Conservation (phyloP, 1,284 basidiomycete species). For the Ustilago crameri region DNA sequence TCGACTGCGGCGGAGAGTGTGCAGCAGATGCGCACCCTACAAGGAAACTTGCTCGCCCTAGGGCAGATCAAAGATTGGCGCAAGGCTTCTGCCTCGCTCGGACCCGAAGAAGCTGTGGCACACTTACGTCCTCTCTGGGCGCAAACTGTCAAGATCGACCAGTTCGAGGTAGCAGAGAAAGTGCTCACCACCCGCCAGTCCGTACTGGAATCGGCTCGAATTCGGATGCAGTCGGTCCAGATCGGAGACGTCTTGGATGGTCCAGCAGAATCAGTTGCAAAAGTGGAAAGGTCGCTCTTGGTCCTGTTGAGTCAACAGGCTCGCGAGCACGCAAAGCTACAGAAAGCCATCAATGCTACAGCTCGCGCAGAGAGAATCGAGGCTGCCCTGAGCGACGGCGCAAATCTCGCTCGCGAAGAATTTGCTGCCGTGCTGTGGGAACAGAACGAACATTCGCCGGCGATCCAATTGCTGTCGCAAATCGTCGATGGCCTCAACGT, state of each 20-base stretch:
- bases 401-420: constrained; percentile 76
- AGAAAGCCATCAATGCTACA: constrained; percentile 87
- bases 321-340: constrained; percentile 76
- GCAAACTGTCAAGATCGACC: constrained; percentile 3
- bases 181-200: constrained; percentile 85
- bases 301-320: constrained; percentile 80
- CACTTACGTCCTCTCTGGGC: constrained; percentile 28
- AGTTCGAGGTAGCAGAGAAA: constrained; percentile 78
- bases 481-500: constrained; percentile 39
- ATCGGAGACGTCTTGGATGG: constrained; percentile 78
- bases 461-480: constrained; percentile 79
- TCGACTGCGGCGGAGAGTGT: constrained; percentile 38
- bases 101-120: constrained; percentile 36
- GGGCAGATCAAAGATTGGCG: constrained; percentile 46
- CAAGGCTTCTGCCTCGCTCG: constrained; percentile 15
- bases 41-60: constrained; percentile 47
- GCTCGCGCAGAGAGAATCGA: constrained; percentile 77
- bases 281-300: constrained; percentile 78
- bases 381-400: constrained; percentile 56
- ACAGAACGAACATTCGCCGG: constrained; percentile 83
- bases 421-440: constrained; percentile 90
- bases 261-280: constrained; percentile 72
- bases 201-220: constrained; percentile 77
- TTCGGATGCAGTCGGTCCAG: constrained; percentile 76
- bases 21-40: constrained; percentile 18